Percentiles rank a stretch among this genome's conserved stretches.
Conservation (phyloP, 345 rosid species). For the Heritiera fomes region DNA sequence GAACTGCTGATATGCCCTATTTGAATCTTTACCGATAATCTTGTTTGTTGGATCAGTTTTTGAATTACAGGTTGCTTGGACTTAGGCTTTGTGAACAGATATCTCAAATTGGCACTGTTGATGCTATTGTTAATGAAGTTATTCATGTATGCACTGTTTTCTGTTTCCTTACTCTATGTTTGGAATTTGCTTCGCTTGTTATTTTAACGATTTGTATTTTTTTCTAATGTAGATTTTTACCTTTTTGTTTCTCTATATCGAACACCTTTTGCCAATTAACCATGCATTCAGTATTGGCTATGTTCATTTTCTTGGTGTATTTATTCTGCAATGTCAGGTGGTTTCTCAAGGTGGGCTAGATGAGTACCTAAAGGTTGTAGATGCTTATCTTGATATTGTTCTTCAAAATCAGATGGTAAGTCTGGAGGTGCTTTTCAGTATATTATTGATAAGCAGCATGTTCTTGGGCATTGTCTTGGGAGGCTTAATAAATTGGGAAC, state of each 20-base stretch:
- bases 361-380: slow-evolving; percentile 73
- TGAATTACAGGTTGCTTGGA: slow-evolving; percentile 91
- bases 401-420: slow-evolving; percentile 79
- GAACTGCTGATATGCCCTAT: neutral
- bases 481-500: neutral
- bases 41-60: slow-evolving; percentile 45
- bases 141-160: slow-evolving; percentile 48
- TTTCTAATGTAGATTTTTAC: neutral
- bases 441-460: neutral
- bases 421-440: slow-evolving; percentile 1
- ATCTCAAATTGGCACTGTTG: slow-evolving; percentile 36
- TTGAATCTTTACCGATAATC: slow-evolving; percentile 14
- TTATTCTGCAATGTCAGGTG: slow-evolving; percentile 42
- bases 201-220: neutral
- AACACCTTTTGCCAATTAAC: neutral
- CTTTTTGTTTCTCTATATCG: neutral
- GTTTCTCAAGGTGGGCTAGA: slow-evolving; percentile 56
- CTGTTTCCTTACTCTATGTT: neutral
- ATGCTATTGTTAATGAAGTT: slow-evolving; percentile 52
- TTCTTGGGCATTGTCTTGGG: neutral
- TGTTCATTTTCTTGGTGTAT: slow-evolving; percentile 10
- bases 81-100: slow-evolving; percentile 61
- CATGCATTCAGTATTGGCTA: neutral
- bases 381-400: slow-evolving; percentile 75
- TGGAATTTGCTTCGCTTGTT: neutral